Base-by-base conservation (phyloP, 1,139 yeast genomes). In the Nakaseomyces delphensis region DNA sequence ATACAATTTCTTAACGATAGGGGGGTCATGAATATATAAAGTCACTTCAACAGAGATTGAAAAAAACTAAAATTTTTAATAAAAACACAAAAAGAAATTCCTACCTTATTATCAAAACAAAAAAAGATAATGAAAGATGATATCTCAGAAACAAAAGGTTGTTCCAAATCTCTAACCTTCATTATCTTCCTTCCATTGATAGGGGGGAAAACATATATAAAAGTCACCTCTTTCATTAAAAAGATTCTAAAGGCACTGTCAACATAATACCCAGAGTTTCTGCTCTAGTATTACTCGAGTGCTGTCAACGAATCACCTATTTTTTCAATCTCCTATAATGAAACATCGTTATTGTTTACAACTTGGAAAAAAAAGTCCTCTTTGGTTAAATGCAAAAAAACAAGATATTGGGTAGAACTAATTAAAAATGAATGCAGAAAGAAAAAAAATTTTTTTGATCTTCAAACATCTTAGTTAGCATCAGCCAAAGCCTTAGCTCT, bases 401-500 rank as follows among this genome's bases (percentile, higher is more conserved):
- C 7, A 7, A 13, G 19, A 11, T 31, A 7, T 7, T 31, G 35
- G n/a, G 4, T 18, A 31, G 35, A 29, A 29, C 35, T 31, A 31
- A 18, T 10, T 18, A 29, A 31, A 28, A 28, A 13, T 28, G 31
- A 7, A 28, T 28, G 18, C 5, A 28, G 18, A 28, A 28, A 28
- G 14, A 28, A 2, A 13, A 14, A 28, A 9, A 31, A 5, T 10
- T 31, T 16, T n/a, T n/a, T n/a, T n/a, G n/a, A n/a, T n/a, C 18
- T 33, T 36, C 31, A 36, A 24, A 36, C 15, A 18, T 11, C 13
- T 36, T 36, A 36, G 39, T 36, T 24, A 35, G 73, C 63, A 48
- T 66, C 74, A 46, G 68, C 57, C 35, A 31, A 18, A 56, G 68
- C 71, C 66, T 68, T 69, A 56, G 67, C 69, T 65, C 69, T 73